Conservation (phyloP, 2,329 filamentous ascomycete genomes). For the Colletotrichum cereale region DNA sequence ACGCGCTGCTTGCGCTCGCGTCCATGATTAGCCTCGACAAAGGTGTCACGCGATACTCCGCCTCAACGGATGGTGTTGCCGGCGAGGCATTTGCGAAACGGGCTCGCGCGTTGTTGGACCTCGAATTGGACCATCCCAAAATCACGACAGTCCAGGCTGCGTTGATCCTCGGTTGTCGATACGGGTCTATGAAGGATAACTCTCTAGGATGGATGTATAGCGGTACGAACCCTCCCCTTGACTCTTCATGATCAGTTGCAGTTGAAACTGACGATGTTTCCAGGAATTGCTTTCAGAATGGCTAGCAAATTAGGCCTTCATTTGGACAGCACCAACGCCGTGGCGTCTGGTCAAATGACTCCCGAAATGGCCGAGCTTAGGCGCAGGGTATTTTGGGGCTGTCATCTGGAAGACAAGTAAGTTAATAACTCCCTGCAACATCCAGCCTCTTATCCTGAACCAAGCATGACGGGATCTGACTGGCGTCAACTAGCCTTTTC, state of each 20-base stretch:
- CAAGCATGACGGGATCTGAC: neutral
- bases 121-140: constrained; percentile 16
- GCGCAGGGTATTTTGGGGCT: constrained; percentile 33
- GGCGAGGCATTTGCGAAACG: constrained; percentile 28
- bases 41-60: constrained; percentile 30
- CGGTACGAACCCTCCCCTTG: neutral
- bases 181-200: constrained; percentile 5
- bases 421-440: neutral
- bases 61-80: neutral
- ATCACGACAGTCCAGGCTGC: constrained; percentile 29
- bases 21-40: constrained; percentile 36
- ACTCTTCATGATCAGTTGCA: neutral
- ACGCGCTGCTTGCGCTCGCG: constrained; percentile 25
- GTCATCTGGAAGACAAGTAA: constrained; percentile 25
- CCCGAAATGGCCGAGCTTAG: constrained; percentile 6
- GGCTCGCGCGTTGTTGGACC: constrained; percentile 4
- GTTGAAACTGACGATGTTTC: neutral
- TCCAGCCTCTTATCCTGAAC: accelerated
- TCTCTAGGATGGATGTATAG: constrained; percentile 32
- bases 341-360: constrained; percentile 16
- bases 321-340: constrained; percentile 22
- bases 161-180: constrained; percentile 18
- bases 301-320: constrained; percentile 20
- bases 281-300: constrained; percentile 30
- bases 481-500: neutral